Evolutionary conservation across 1,139 yeast species (phyloP).

Genomic region (Candida gigantensis): DNA sequence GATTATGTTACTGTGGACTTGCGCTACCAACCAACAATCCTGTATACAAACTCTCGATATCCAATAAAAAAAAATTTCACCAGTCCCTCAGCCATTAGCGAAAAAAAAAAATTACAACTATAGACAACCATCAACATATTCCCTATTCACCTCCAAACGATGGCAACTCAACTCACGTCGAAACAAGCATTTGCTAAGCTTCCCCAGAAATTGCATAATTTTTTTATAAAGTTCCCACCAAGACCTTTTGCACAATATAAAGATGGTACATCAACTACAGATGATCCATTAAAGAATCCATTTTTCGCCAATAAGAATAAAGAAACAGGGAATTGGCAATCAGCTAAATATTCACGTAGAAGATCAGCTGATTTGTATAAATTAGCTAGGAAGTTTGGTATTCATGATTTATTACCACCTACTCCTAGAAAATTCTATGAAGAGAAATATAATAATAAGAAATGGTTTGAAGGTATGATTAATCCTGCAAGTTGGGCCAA

Average conservation of each 20-base stretch:
- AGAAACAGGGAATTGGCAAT: slow-evolving; percentile 73
- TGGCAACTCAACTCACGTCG: slow-evolving; percentile 19
- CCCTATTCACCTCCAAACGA: not conserved
- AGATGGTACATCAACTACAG: slow-evolving; percentile 60
- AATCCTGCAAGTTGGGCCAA: slow-evolving; percentile 80
- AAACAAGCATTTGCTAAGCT: slow-evolving; percentile 56
- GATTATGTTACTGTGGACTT: not conserved
- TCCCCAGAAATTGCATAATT: slow-evolving; percentile 71
- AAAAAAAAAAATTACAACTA: not conserved
- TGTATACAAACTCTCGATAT: too few species aligned
- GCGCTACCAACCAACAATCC: not conserved
- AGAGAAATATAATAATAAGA: slow-evolving; percentile 72
- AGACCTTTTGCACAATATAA: slow-evolving; percentile 72
- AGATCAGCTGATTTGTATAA: slow-evolving; percentile 85
- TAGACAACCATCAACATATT: not conserved
- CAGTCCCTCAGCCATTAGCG: too few species aligned
- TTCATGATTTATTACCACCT: slow-evolving; percentile 77
- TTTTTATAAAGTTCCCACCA: slow-evolving; percentile 86
- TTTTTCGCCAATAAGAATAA: slow-evolving; percentile 86
- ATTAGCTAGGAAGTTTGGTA: slow-evolving; percentile 78
- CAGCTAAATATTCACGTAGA: slow-evolving; percentile 77
- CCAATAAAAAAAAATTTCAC: too few species aligned
- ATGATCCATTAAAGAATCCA: slow-evolving; percentile 78
- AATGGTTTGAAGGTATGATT: slow-evolving; percentile 75
- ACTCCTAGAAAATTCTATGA: slow-evolving; percentile 74